Evolutionary conservation across 495 filamentous ascomycete species (phyloP), one percentile per base, ranked within the genome.

Genomic region (Durotheca rogersii): DNA sequence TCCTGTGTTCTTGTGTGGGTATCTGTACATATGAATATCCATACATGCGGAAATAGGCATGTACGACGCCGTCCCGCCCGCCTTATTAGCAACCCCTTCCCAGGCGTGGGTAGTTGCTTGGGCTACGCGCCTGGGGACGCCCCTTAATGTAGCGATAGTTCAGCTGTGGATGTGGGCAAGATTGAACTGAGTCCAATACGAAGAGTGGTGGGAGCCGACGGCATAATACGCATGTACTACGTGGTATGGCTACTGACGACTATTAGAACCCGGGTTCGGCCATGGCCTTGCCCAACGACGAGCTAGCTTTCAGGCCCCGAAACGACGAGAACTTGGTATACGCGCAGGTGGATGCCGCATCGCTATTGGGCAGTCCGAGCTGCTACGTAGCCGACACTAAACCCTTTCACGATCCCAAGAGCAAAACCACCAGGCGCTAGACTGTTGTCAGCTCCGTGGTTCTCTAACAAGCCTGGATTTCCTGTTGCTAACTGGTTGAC

Each of bases 91-190:
- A n/a, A n/a, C n/a, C n/a, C n/a, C n/a, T n/a, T n/a, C n/a, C n/a
- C n/a, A n/a, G n/a, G n/a, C n/a, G n/a, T n/a, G n/a, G n/a, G n/a
- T n/a, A n/a, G n/a, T n/a, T n/a, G n/a, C n/a, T n/a, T n/a, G n/a
- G n/a, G n/a, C n/a, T n/a, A n/a, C n/a, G n/a, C n/a, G 21, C 11
- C 23, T 9, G 23, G 23, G 23, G 23, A 4, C 7, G 20, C 56
- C 56, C 56, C 56, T 59, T 59, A 53, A 59, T 59, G 50, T 20
- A 53, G 49, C 21, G 30, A 30, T 58, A 36, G 56, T 41, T 59
- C 36, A 33, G 32, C 36, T 53, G 56, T 59, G 56, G 56, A 53
- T 43, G 49, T 19, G 33, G 36, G 45, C 50, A 59, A 59, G 35
- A 59, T 59, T 50, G 53, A 47, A 11, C 17, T 14, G n/a, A 18